phyloP scores from a whole-genome alignment of 106 monocot genomes.

The Amphibolis antarctica region DNA sequence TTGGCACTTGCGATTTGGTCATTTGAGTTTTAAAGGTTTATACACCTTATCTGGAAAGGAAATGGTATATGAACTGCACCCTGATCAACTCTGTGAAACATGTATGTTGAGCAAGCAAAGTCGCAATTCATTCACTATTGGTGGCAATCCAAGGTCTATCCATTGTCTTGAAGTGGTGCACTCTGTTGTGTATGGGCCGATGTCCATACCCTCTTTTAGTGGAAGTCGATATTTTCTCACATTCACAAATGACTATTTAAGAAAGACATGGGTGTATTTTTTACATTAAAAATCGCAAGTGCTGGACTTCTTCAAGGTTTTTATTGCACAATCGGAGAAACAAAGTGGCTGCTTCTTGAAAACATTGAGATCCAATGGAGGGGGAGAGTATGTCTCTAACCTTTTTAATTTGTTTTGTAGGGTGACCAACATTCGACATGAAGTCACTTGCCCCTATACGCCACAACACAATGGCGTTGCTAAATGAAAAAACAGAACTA shows the following conservation, averaged over 20 bases:
- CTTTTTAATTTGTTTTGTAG: conserved; percentile 2
- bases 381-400: background rate
- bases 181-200: conserved; percentile 5
- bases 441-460: background rate
- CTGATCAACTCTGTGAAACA: background rate
- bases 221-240: background rate
- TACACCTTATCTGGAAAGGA: background rate
- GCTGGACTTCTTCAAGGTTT: background rate
- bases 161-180: conserved; percentile 2
- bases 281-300: too few species aligned
- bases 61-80: conserved; percentile 3
- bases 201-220: background rate
- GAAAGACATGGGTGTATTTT: too few species aligned
- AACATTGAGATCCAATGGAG: background rate
- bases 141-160: background rate
- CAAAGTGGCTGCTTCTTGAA: background rate
- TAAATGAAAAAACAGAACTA: conserved; percentile 3
- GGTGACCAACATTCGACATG: background rate
- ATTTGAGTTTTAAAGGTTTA: conserved; percentile 6
- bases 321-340: background rate
- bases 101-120: conserved; percentile 6
- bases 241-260: conserved; percentile 7
- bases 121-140: background rate
- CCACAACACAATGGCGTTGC: conserved; percentile 9
- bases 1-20: conserved; percentile 11